phyloP scores from a whole-genome alignment of 1,284 basidiomycete species.

The Cutaneotrichosporon sp. region DNA sequence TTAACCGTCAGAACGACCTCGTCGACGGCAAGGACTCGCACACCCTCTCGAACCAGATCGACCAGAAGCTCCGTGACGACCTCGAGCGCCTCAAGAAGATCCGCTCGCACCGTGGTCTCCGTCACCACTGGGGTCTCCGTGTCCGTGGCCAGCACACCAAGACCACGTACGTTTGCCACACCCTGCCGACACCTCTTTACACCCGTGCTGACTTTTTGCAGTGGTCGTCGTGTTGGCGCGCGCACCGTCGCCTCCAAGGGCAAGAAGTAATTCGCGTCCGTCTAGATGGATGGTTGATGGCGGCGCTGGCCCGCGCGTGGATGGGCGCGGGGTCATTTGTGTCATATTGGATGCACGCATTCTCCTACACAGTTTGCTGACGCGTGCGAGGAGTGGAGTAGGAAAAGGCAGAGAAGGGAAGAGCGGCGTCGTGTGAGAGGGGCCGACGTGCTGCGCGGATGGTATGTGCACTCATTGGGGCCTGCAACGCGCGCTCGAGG shows the following conservation, averaged over 20 bases:
- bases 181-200: constrained; percentile 3
- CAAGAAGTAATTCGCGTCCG: constrained; percentile 24
- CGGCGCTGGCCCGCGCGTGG: constrained; percentile 4
- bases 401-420: no score
- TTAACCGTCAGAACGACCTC: constrained; percentile 99
- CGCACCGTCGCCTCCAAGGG: constrained; percentile 22
- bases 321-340: constrained; percentile 3
- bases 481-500: no score
- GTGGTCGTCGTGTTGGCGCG: constrained; percentile 24
- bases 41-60: constrained; percentile 93
- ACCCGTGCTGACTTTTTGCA: neutral
- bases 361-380: no score
- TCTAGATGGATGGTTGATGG: constrained; percentile 2
- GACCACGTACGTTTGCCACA: constrained; percentile 59
- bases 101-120: constrained; percentile 93
- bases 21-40: constrained; percentile 96
- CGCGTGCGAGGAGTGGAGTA: no score
- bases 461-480: no score
- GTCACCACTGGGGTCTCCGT: constrained; percentile 94
- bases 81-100: constrained; percentile 99
- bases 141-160: constrained; percentile 99
- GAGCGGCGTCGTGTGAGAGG: no score
- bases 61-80: constrained; percentile 98
- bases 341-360: constrained; percentile 18
- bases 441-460: no score